phyloP scores from a whole-genome alignment of 1,284 basidiomycete genomes.

The Leucoagaricus sp. region DNA sequence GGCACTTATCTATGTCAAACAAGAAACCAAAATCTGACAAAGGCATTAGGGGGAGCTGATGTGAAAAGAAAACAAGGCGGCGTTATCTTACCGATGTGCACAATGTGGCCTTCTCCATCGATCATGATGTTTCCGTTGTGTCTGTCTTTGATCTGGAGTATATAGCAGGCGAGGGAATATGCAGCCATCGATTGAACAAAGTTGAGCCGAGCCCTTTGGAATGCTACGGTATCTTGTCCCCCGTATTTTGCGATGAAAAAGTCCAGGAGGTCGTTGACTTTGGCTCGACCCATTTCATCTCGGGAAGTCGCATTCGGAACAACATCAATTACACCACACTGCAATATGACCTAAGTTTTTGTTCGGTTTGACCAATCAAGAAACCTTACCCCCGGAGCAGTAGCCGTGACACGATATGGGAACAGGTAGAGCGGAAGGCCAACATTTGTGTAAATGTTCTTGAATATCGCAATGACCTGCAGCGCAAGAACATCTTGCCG shows the following conservation, averaged over 20 bases:
- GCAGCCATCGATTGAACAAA: conserved; percentile 99
- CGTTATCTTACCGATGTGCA: conserved; percentile 78
- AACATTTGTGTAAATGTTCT: conserved; percentile 91
- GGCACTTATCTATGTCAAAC: conserved; percentile 93
- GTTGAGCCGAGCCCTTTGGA: conserved; percentile 93
- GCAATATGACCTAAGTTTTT: conserved; percentile 7
- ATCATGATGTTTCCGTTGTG: conserved; percentile 99
- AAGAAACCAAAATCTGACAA: conserved; percentile 92
- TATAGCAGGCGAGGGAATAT: conserved; percentile 98
- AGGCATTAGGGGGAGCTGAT: conserved; percentile 9
- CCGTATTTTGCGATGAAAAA: conserved; percentile 98
- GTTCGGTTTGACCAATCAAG: conserved; percentile 6
- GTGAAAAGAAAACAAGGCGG: not conserved
- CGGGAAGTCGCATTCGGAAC: conserved; percentile 98
- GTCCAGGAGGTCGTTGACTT: conserved; percentile 93
- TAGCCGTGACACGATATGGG: conserved; percentile 97
- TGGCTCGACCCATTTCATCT: conserved; percentile 99
- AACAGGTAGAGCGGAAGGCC: conserved; percentile 93
- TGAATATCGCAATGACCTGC: conserved; percentile 99
- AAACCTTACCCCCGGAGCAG: conserved; percentile 84
- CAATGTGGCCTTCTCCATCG: conserved; percentile 93
- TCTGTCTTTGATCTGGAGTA: conserved; percentile 95
- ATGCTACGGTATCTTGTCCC: conserved; percentile 83
- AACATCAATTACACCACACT: conserved; percentile 99
- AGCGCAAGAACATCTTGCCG: conserved; percentile 96